Base-by-base conservation (phyloP, 345 rosid species). In the Toxicodendron radicans region DNA sequence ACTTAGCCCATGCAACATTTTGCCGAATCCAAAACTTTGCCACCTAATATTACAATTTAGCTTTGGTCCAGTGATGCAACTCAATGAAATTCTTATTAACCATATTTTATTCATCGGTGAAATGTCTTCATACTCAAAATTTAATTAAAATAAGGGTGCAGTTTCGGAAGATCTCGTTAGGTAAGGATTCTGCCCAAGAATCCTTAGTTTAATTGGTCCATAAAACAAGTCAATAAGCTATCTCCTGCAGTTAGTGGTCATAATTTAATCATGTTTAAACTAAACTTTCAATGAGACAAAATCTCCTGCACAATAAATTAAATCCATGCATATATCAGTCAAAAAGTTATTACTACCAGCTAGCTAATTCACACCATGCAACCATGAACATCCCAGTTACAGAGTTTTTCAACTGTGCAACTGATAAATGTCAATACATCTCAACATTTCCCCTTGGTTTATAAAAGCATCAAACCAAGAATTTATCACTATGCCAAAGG, bases 11-110 rank as follows among this genome's bases (percentile, higher is more conserved):
- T 32, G 32, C 20, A 58, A 73, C 1, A 46, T 61, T 54, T 35
- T 23, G 57, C 35, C 48, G 56, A 78, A 61, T 66, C 61, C 45
- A 61, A 64, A 73, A 73, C 64, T 30, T 60, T 4, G 32, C 43
- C 63, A 38, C 52, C 59, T 60, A 61, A 51, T 18, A 52, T 24
- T 18, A 35, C 14, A 66, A 41, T 49, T 67, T 52, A 49, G 64
- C 41, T 49, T 32, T 24, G 9, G 14, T n/a, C n/a, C 3, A 66
- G 10, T 9, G 58, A 73, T 68, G 52, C 58, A 52, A 35, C 68
- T 51, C 33, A 64, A 38, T 54, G 43, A 61, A 45, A 63, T 52
- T 65, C 54, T 64, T 48, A 11, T 23, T 35, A 20, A 41, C 17
- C 16, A 53, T 32, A 20, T 54, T 64, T 21, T 18, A 45, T 64